Base-by-base conservation (phyloP, 257 asterid genomes). In the Thymus mandschuricus region DNA sequence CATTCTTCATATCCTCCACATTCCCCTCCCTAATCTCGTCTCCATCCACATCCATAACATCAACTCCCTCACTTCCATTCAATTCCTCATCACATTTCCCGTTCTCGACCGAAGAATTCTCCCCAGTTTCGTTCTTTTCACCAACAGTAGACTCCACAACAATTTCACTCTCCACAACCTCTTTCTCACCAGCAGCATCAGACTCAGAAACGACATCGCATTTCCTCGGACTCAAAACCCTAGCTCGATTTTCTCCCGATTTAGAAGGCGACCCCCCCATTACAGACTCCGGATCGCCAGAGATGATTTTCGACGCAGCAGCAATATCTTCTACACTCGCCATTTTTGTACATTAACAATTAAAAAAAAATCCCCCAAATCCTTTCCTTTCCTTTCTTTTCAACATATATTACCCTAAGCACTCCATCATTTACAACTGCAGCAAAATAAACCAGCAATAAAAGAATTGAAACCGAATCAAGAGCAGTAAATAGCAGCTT, bases 281-380 rank as follows among this genome's bases (percentile, higher is more conserved):
- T 57, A 0, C 13, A 35, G 49, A 4, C 1, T 64, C 73, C 21
- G 75, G n/a, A 57, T 80, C 69, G 51, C 46, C 78, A 4, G 76
- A 69, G n/a, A 75, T 71, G 15, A 69, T 35, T 68, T 75, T 71
- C 9, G 82, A 28, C 45, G 81, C 76, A 43, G 74, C 78, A 38
- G 29, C 80, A 12, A 76, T 64, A 44, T 78, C 83, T 69, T 75
- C 79, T 28, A 69, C 66, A 63, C 75, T 57, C 11, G 65, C 79
- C 83, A 81, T 78, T 72, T 41, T 4, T 38, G 27, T 4, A 62
- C 35, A 4, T 44, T 21, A 21, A 44, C 11, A 44, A 44, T 49
- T 45, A 46, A 49, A 54, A 15, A 54, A 61, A 74, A 71, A 64
- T 44, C 1, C 56, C 78, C 65, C 52, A 75, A 60, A 71, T 30